Base-by-base conservation (phyloP, 257 asterid species). In the Thymus quinquecostatus region DNA sequence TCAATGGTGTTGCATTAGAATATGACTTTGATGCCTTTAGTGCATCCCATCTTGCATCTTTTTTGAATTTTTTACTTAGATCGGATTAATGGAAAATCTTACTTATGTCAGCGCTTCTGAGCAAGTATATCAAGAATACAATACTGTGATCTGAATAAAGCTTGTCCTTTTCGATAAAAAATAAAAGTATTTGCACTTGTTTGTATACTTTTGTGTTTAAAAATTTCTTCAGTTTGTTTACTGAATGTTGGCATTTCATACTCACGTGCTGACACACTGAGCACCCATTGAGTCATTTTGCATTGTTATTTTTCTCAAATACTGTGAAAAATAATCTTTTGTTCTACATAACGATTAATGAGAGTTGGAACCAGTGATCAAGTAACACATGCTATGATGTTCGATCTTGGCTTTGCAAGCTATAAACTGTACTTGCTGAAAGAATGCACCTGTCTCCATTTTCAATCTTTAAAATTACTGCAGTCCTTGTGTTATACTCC, bases 1-100 rank as follows among this genome's bases (percentile, higher is more conserved):
- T 57, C 44, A 8, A 38, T 7, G 10, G 9, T 75, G 33, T 21
- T 78, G 64, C 71, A 41, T 49, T 55, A 59, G 55, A 71, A 48
- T 8, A 60, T 50, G 21, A 21, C 21, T 21, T 21, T 21, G 21
- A 21, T 21, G 21, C 21, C 21, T 21, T 21, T 21, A 21, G 21
- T 21, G 56, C 62, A 45, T 65, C 54, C 27, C 38, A 33, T 28
- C 55, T 41, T 59, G 61, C 51, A 28, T 49, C 10, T 21, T 21
- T 41, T 61, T 53, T 8, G 13, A 11, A 62, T 9, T 43, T 61
- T 54, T 69, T 2, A 29, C 61, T 29, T 54, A 47, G 29, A 28
- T 12, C 40, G 57, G 21, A 53, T 66, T 57, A 12, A 13, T 48
- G 74, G 62, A 21, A 21, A 21, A 21, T 21, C 21, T 21, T 21